These are phyloP conservation scores for Fusarium bactridioides DNA, from an alignment of 2,329 filamentous ascomycete genomes.

Conservation along the genomic window DNA sequence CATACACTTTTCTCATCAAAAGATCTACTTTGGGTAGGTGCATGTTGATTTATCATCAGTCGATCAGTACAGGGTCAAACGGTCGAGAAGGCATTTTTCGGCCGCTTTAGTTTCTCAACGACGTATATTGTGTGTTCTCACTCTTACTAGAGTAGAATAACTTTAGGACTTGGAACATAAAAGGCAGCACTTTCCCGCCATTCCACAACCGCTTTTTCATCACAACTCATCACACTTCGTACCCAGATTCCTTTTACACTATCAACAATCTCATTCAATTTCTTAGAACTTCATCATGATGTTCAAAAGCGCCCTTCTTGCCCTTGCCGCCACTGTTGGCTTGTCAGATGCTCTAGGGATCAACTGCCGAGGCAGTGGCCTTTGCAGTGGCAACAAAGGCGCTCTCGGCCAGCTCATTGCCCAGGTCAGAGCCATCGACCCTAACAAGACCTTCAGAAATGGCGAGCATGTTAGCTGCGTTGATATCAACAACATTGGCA, in stretches of 20 bases:
- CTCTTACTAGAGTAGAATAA: fast-evolving
- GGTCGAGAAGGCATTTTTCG: background rate
- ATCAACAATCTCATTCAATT: background rate
- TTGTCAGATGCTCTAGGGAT: background rate
- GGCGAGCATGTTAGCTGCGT: background rate
- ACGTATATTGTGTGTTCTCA: background rate
- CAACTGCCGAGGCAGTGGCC: background rate
- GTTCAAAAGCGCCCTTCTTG: background rate
- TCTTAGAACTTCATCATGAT: background rate
- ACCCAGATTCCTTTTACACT: background rate
- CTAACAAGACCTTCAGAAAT: background rate
- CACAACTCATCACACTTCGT: background rate
- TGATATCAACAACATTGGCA: background rate
- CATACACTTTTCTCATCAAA: fast-evolving
- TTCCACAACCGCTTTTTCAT: background rate
- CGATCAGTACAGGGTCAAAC: background rate
- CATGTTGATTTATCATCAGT: background rate
- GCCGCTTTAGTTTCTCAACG: background rate
- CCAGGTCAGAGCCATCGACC: background rate
- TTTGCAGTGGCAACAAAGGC: background rate
- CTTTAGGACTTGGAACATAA: background rate
- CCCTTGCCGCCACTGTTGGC: background rate
- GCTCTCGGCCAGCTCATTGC: background rate
- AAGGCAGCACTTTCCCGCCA: background rate
- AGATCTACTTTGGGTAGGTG: background rate